A percentile compares a stretch with the other conserved stretches of the same genome.
Evolutionary conservation across 2,329 filamentous ascomycete genomes (phyloP).

Genomic region (Pestalotiopsis sp.): DNA sequence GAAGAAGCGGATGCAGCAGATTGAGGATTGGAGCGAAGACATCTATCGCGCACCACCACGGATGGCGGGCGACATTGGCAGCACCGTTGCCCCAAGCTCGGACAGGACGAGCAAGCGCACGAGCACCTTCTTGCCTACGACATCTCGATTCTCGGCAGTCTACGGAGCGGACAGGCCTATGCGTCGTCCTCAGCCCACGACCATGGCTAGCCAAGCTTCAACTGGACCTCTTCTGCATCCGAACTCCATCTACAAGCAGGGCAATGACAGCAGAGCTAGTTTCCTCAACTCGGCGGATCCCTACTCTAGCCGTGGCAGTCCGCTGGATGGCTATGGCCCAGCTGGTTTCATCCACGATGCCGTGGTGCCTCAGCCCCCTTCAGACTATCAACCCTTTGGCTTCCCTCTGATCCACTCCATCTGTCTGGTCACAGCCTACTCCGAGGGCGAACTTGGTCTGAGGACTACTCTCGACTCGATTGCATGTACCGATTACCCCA

Average conservation of each 20-base stretch:
- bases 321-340: slow-evolving; percentile 74
- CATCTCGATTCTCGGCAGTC: slow-evolving; percentile 90
- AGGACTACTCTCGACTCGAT: slow-evolving; percentile 95
- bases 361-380: slow-evolving; percentile 92
- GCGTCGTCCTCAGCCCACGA: slow-evolving; percentile 68
- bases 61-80: slow-evolving; percentile 73
- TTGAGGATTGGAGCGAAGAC: slow-evolving; percentile 97
- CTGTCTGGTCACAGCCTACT: slow-evolving; percentile 95
- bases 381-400: slow-evolving; percentile 96
- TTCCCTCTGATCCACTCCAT: slow-evolving; percentile 93
- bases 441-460: slow-evolving; percentile 89
- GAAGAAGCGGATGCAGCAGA: slow-evolving; percentile 86
- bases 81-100: slow-evolving; percentile 58
- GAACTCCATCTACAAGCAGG: slow-evolving; percentile 71
- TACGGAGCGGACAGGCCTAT: slow-evolving; percentile 72
- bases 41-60: slow-evolving; percentile 91
- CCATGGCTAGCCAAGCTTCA: slow-evolving; percentile 89
- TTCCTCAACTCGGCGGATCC: slow-evolving; percentile 64
- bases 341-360: slow-evolving; percentile 95
- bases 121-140: slow-evolving; percentile 86
- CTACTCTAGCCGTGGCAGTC: slow-evolving; percentile 54
- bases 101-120: slow-evolving; percentile 79
- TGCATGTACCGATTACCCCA: slow-evolving; percentile 96
- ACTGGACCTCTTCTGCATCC: slow-evolving; percentile 73
- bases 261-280: slow-evolving; percentile 65